Evolutionary conservation across 2,329 filamentous ascomycete genomes (phyloP).

Genomic region (Cladosporium oxysporum): DNA sequence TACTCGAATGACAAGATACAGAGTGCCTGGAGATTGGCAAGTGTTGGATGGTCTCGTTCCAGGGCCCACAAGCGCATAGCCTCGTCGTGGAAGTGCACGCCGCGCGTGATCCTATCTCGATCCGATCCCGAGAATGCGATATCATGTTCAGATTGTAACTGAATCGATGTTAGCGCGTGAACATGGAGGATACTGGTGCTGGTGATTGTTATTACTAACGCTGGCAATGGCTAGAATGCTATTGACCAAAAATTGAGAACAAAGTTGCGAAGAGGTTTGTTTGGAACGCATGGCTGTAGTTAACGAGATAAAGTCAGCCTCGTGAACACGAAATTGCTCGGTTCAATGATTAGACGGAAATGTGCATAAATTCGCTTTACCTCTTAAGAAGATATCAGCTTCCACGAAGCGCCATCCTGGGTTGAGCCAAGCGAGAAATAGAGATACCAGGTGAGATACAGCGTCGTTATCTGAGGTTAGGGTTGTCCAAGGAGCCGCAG

Average conservation of each 20-base stretch:
- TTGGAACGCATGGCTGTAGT: conserved; percentile 21
- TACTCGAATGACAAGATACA: conserved; percentile 23
- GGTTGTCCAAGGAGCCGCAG: conserved; percentile 19
- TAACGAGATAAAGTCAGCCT: not conserved
- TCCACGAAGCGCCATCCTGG: conserved; percentile 24
- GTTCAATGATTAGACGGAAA: not conserved
- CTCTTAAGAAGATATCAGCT: conserved; percentile 22
- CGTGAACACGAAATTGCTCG: not conserved
- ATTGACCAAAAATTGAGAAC: conserved; percentile 23
- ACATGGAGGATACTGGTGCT: too few species aligned
- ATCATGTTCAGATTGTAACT: conserved; percentile 23
- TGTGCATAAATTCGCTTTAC: conserved; percentile 7
- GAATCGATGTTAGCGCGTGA: not conserved
- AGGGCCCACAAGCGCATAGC: conserved; percentile 20
- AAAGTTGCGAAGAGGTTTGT: conserved; percentile 7
- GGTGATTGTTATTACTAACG: not conserved
- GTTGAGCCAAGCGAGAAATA: conserved; percentile 24
- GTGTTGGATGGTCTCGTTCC: conserved; percentile 13
- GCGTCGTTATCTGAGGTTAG: conserved; percentile 19
- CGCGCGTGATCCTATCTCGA: conserved; percentile 21
- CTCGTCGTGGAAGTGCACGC: conserved; percentile 23
- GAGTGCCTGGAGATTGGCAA: conserved; percentile 22
- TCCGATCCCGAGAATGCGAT: conserved; percentile 9
- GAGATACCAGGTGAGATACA: conserved; percentile 22
- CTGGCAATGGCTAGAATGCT: conserved; percentile 22